Evolutionary conservation across 768 basidiomycete genomes (phyloP), one percentile per base, ranked within the genome.

Genomic region (Amanita muscaria): DNA sequence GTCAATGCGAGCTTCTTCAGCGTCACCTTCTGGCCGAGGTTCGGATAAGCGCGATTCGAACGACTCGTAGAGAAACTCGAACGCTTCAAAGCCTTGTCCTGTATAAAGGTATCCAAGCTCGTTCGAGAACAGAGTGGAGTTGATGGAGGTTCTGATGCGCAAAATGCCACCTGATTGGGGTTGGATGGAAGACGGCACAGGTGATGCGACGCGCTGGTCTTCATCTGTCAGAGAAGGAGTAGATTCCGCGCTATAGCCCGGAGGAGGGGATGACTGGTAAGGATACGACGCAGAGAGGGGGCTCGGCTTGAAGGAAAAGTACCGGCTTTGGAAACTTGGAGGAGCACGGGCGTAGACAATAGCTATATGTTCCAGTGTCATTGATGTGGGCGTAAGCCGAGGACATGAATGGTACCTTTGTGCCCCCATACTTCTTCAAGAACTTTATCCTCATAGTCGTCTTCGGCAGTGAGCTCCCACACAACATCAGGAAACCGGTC

Each of bases 71-170:
- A 90, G 75, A 59, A 88, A 91, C 52, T 86, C 87, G 53, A 89
- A 90, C 3, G 85, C 84, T 57, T 86, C 85, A 49, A 92, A 77
- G 24, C 88, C 88, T 58, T 86, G 82, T 10, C 88, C 89, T 0
- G 94, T 96, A 61, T 98, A 99, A 1, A 97, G 76, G 58, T 91
- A 94, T 60, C 96, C 92, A 29, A 97, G 77, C 58, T 93, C 86
- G 39, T 92, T 86, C 18, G 82, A 73, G 63, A 97, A 96, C 27
- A 97, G 71, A 10, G 80, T 73, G 0, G 88, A 80, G 49, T 83
- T 88, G 45, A 80, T 83, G 33, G 70, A 67, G 6, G 84, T 79
- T 15, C 74, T 70, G 7, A 90, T 62, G 15, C 83, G 77, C 34
- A 88, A 69, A 14, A 83, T 50, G 4, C 67, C 63, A 30, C 68